Percentiles rank a stretch among this genome's conserved stretches.
These are phyloP conservation scores for Citrus glauca DNA, from an alignment of 345 rosid species.

Conservation along the genomic window DNA sequence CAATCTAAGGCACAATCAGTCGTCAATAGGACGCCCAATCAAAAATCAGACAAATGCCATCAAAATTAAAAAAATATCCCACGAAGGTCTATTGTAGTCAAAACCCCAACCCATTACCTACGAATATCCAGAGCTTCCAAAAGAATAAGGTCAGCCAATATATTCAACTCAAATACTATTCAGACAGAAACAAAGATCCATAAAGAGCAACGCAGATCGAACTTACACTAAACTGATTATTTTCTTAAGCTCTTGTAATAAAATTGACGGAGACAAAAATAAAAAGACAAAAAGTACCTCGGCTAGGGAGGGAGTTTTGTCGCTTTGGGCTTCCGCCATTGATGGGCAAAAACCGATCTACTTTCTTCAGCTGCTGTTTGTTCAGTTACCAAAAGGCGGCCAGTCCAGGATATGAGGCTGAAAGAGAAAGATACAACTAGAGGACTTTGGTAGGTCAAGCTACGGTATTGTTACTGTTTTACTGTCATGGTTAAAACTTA, in stretches of 20 bases:
- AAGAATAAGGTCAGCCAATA: not conserved
- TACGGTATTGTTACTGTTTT: constrained; percentile 7
- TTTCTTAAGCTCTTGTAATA: not conserved
- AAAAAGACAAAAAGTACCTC: constrained; percentile 44
- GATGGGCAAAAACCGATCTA: constrained; percentile 23
- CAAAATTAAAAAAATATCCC: not conserved
- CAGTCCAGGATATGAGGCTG: not conserved
- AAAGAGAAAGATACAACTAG: not conserved
- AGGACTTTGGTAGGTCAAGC: constrained; percentile 4
- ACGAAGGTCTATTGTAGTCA: not conserved
- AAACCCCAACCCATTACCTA: not conserved
- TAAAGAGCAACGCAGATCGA: not conserved
- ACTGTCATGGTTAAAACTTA: constrained; percentile 6
- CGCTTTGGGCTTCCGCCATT: constrained; percentile 66
- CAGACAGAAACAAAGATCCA: not conserved
- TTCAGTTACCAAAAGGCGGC: constrained; percentile 16
- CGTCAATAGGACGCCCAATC: not conserved
- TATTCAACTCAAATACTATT: not conserved
- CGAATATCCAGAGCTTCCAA: not conserved
- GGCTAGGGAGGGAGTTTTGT: constrained; percentile 41
- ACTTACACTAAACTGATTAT: not conserved
- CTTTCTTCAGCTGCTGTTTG: constrained; percentile 10
- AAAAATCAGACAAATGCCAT: not conserved
- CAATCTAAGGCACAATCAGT: not conserved
- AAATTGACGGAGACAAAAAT: not conserved